A percentile compares a stretch with the other conserved stretches of the same genome.
Evolutionary conservation across 352 stramenopile genomes (phyloP).

Genomic region (Globisporangium polare): DNA sequence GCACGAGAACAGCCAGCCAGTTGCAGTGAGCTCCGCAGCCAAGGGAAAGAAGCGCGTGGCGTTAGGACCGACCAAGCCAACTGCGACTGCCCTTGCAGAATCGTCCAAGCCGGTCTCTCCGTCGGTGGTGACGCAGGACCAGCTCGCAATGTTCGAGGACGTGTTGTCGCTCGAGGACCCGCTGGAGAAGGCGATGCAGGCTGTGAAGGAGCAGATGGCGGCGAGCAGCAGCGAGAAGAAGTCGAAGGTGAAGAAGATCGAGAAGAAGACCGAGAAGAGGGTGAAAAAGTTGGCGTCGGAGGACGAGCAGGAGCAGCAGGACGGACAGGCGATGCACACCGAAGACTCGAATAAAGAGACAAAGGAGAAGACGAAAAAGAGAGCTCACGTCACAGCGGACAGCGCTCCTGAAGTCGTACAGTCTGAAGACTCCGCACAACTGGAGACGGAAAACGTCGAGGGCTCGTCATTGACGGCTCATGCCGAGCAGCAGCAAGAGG

Average conservation of each 20-base stretch:
- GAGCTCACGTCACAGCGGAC: neutral
- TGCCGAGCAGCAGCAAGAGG: neutral
- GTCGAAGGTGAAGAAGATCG: constrained; percentile 3
- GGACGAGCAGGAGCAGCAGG: too few species aligned
- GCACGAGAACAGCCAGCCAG: neutral
- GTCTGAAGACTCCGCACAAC: too few species aligned
- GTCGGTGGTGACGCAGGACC: constrained; percentile 12
- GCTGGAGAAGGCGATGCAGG: constrained; percentile 31
- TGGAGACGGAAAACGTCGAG: neutral
- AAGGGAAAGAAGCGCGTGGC: neutral
- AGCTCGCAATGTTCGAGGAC: constrained; percentile 9
- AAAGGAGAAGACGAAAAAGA: neutral
- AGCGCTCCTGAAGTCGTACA: too few species aligned
- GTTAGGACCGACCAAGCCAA: too few species aligned
- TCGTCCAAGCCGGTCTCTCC: neutral
- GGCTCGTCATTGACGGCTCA: neutral
- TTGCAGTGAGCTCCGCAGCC: neutral
- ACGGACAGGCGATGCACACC: neutral
- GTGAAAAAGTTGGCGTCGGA: constrained; percentile 2
- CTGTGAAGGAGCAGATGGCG: constrained; percentile 29
- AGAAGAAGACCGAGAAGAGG: constrained; percentile 3
- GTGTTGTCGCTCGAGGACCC: constrained; percentile 18
- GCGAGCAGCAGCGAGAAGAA: constrained; percentile 2
- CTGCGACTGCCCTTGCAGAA: neutral
- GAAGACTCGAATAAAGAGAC: neutral